A percentile compares a stretch with the other conserved stretches of the same genome.
Evolutionary conservation across 73 alveolate genomes (phyloP).

Genomic region (Stentor roeselii): DNA sequence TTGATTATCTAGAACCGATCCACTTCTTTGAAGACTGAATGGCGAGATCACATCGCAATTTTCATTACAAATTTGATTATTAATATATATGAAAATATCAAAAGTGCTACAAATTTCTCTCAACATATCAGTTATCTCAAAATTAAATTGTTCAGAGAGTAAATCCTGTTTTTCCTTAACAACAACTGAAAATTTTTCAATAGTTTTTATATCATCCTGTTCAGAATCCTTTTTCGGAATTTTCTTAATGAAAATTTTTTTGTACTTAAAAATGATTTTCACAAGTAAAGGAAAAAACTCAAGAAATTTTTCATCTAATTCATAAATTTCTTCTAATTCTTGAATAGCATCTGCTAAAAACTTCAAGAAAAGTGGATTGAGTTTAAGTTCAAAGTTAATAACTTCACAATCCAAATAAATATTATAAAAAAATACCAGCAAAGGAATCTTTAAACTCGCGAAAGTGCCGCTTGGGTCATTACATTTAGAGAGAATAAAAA

Average conservation of each 20-base stretch:
- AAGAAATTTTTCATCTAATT: background rate
- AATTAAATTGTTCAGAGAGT: no score
- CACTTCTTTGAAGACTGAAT: no score
- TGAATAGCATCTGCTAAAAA: background rate
- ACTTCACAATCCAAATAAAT: slow-evolving; percentile 13
- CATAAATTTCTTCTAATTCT: background rate
- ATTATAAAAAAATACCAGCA: slow-evolving; percentile 17
- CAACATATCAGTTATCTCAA: no score
- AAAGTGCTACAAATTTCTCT: no score
- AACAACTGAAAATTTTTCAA: no score
- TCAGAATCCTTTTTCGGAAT: background rate
- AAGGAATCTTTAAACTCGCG: background rate
- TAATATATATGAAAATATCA: no score
- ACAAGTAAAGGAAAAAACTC: background rate
- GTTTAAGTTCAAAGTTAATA: background rate
- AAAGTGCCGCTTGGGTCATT: background rate
- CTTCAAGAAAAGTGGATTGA: no score
- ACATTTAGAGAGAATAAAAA: slow-evolving; percentile 29
- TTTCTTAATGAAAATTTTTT: background rate
- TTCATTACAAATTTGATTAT: no score
- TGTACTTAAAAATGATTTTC: background rate
- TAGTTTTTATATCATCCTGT: background rate
- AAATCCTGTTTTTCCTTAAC: no score
- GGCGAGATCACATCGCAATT: no score
- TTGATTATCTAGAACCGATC: no score